Evolutionary conservation across 179 eudicot genomes (phyloP).

Genomic region (Silene coronaria): DNA sequence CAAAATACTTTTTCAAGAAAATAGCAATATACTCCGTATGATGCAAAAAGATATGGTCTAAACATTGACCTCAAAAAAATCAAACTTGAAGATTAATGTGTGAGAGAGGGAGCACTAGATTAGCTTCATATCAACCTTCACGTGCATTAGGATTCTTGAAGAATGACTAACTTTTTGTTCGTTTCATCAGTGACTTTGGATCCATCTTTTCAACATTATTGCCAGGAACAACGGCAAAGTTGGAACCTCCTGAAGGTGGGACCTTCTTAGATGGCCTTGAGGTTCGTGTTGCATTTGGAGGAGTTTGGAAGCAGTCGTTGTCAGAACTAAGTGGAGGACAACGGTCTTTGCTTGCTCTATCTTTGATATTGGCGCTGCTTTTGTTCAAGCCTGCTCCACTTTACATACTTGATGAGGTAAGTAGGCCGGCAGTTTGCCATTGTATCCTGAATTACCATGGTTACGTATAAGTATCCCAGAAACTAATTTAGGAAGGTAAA

Average conservation of each 20-base stretch:
- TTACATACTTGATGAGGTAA: constrained; percentile 96
- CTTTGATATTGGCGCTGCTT: constrained; percentile 86
- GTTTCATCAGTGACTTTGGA: constrained; percentile 75
- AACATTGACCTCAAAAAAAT: neutral
- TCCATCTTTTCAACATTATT: constrained; percentile 91
- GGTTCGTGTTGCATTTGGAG: constrained; percentile 97
- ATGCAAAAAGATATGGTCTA: too few relatives aligned
- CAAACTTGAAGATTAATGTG: neutral
- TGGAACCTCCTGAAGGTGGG: constrained; percentile 93
- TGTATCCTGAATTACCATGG: neutral
- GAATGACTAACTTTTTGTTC: constrained; percentile 13
- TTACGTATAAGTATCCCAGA: neutral
- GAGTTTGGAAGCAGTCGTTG: constrained; percentile 97
- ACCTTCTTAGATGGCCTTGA: constrained; percentile 95
- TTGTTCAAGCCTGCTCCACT: constrained; percentile 97
- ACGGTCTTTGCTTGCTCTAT: constrained; percentile 87
- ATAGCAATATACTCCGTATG: too few relatives aligned
- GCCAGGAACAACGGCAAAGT: constrained; percentile 95
- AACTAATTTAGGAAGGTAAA: neutral
- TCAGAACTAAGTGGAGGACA: constrained; percentile 99
- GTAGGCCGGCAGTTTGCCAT: neutral
- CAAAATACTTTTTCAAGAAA: too few relatives aligned
- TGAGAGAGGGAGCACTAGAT: neutral
- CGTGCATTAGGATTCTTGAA: neutral
- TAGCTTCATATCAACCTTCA: neutral